phyloP scores from a whole-genome alignment of 1,284 basidiomycete genomes.

The Hypsizygus ulmarius region DNA sequence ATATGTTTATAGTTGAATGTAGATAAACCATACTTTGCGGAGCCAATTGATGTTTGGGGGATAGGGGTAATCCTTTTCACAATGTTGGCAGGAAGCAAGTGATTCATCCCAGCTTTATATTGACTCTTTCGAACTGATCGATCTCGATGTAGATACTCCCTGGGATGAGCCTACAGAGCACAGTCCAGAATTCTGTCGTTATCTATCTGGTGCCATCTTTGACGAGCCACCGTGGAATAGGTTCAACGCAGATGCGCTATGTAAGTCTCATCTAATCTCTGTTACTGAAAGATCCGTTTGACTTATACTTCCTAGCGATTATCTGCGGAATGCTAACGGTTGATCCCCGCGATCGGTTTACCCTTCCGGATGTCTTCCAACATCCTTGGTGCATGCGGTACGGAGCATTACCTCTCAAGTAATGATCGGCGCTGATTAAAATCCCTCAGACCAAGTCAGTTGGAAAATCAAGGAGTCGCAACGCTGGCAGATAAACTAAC shows the following conservation, averaged over 20 bases:
- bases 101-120: not conserved
- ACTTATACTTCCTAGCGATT: slow-evolving; percentile 47
- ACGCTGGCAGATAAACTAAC: slow-evolving; percentile 69
- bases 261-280: slow-evolving; percentile 40
- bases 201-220: slow-evolving; percentile 75
- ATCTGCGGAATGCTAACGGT: slow-evolving; percentile 74
- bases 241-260: slow-evolving; percentile 58
- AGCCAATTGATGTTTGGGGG: slow-evolving; percentile 95
- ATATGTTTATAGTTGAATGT: slow-evolving; percentile 42
- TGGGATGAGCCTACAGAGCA: slow-evolving; percentile 92
- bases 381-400: slow-evolving; percentile 84
- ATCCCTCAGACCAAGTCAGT: slow-evolving; percentile 61
- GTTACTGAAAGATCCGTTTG: not conserved
- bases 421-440: not conserved
- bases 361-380: slow-evolving; percentile 62
- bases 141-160: slow-evolving; percentile 72
- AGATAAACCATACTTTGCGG: slow-evolving; percentile 75
- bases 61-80: slow-evolving; percentile 96
- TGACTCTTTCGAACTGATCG: not conserved
- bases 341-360: slow-evolving; percentile 70
- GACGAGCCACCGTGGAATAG: slow-evolving; percentile 81
- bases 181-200: slow-evolving; percentile 80
- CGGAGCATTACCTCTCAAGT: slow-evolving; percentile 11
- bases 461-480: slow-evolving; percentile 51
- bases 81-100: slow-evolving; percentile 86